These are phyloP conservation scores for Blastobotrys attinorum DNA, from an alignment of 805 yeast species.

Conservation along the genomic window DNA sequence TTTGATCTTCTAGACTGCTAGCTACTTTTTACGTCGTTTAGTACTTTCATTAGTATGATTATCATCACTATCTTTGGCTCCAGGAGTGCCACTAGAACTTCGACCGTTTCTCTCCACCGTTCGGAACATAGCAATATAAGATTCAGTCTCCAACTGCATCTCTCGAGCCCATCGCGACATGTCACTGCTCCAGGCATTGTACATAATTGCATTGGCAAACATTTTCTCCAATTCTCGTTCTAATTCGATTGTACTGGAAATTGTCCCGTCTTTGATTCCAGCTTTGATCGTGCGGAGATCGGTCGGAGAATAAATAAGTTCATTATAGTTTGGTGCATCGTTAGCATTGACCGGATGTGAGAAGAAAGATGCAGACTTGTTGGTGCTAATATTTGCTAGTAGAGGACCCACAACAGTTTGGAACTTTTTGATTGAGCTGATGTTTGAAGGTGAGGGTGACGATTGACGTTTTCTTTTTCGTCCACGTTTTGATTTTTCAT, in stretches of 20 bases:
- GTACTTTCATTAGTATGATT: too few relatives aligned
- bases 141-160: constrained; percentile 62
- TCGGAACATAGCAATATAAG: constrained; percentile 42
- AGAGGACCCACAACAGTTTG: constrained; percentile 55
- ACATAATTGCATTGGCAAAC: constrained; percentile 84
- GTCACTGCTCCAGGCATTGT: constrained; percentile 58
- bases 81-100: constrained; percentile 12
- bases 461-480: constrained; percentile 12
- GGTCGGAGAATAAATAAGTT: constrained; percentile 53
- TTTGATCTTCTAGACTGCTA: too few relatives aligned
- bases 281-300: constrained; percentile 59
- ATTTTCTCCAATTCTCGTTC: constrained; percentile 64
- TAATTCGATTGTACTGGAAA: constrained; percentile 42
- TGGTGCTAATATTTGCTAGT: constrained; percentile 56
- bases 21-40: constrained; percentile 14
- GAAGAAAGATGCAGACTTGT: constrained; percentile 68
- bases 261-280: constrained; percentile 49
- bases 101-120: constrained; percentile 35
- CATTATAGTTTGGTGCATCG: constrained; percentile 64
- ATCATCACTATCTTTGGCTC: constrained; percentile 12
- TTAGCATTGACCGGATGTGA: constrained; percentile 57
- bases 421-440: constrained; percentile 41
- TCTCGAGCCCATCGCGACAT: constrained; percentile 54
- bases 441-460: constrained; percentile 12
- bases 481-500: background rate